These are phyloP conservation scores for Aethionema arabicum DNA, from an alignment of 345 rosid genomes.

Conservation along the genomic window DNA sequence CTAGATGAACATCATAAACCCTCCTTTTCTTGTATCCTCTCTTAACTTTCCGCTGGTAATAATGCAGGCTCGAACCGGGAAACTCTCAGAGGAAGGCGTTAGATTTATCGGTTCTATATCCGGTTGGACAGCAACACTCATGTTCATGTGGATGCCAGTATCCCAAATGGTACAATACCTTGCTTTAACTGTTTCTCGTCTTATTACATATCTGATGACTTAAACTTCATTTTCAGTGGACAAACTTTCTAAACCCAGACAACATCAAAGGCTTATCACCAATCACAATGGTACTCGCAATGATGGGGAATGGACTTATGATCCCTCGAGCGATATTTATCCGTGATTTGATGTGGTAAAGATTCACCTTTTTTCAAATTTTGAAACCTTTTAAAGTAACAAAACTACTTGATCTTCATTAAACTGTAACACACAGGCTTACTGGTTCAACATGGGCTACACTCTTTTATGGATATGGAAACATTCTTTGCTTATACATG, in stretches of 20 bases:
- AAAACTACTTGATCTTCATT: slow-evolving; percentile 5
- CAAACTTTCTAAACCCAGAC: slow-evolving; percentile 77
- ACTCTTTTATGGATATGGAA: slow-evolving; percentile 81
- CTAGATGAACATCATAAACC: neutral
- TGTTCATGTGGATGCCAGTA: slow-evolving; percentile 99
- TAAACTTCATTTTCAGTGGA: slow-evolving; percentile 67
- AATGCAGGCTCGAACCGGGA: slow-evolving; percentile 78
- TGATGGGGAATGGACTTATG: slow-evolving; percentile 94
- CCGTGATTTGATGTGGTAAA: slow-evolving; percentile 96
- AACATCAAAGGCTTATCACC: slow-evolving; percentile 88
- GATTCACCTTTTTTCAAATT: slow-evolving; percentile 5
- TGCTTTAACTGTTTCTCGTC: neutral
- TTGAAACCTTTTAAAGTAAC: neutral
- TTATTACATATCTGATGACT: slow-evolving; percentile 21
- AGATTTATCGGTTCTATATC: slow-evolving; percentile 64
- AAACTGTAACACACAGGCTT: slow-evolving; percentile 51
- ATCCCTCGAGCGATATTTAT: slow-evolving; percentile 84
- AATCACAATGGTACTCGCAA: slow-evolving; percentile 77
- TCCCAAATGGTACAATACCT: slow-evolving; percentile 63
- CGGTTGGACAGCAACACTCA: slow-evolving; percentile 97
- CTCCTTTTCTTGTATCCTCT: slow-evolving; percentile 17
- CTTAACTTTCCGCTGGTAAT: slow-evolving; percentile 33
- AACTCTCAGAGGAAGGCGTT: slow-evolving; percentile 65
- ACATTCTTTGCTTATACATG: slow-evolving; percentile 76
- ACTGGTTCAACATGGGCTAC: slow-evolving; percentile 86